phyloP scores from a whole-genome alignment of 2,329 filamentous ascomycete species.

The Lachnellula arida region DNA sequence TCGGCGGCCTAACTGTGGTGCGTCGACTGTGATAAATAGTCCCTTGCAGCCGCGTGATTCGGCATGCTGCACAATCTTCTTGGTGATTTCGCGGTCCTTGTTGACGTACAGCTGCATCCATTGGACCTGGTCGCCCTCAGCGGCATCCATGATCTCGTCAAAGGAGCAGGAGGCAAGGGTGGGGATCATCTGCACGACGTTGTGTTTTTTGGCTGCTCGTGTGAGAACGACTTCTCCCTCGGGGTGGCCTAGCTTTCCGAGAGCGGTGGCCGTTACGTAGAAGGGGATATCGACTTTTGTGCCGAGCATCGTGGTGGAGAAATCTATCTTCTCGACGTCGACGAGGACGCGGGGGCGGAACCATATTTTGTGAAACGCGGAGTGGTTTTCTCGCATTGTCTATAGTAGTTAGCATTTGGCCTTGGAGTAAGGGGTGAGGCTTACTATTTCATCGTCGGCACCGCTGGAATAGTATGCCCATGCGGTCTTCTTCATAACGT shows the following conservation, averaged over 20 bases:
- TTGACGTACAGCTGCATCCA: slow-evolving; percentile 97
- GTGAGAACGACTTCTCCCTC: slow-evolving; percentile 94
- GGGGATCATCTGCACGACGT: slow-evolving; percentile 97
- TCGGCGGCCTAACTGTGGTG: slow-evolving; percentile 86
- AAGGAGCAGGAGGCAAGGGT: slow-evolving; percentile 96
- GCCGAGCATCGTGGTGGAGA: slow-evolving; percentile 90
- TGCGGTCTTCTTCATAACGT: slow-evolving; percentile 90
- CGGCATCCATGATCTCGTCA: slow-evolving; percentile 91
- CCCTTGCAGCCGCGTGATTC: slow-evolving; percentile 89
- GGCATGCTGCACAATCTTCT: slow-evolving; percentile 85
- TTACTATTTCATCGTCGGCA: slow-evolving; percentile 81
- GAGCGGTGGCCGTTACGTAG: slow-evolving; percentile 92
- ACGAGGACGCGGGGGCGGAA: slow-evolving; percentile 87
- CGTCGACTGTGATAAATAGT: slow-evolving; percentile 97
- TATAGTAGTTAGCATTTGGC: slow-evolving; percentile 34
- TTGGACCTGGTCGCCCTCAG: slow-evolving; percentile 74
- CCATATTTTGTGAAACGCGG: slow-evolving; percentile 95
- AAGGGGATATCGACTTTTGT: slow-evolving; percentile 80
- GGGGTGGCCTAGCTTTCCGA: slow-evolving; percentile 89
- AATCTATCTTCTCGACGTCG: slow-evolving; percentile 83
- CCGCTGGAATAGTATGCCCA: slow-evolving; percentile 98
- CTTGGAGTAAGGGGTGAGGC: slow-evolving; percentile 24
- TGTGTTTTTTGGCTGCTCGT: slow-evolving; percentile 74
- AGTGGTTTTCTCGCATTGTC: slow-evolving; percentile 94
- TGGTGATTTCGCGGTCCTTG: slow-evolving; percentile 87